These are phyloP conservation scores for Phytophthora uliginosa DNA, from an alignment of 352 stramenopile genomes.

Conservation along the genomic window DNA sequence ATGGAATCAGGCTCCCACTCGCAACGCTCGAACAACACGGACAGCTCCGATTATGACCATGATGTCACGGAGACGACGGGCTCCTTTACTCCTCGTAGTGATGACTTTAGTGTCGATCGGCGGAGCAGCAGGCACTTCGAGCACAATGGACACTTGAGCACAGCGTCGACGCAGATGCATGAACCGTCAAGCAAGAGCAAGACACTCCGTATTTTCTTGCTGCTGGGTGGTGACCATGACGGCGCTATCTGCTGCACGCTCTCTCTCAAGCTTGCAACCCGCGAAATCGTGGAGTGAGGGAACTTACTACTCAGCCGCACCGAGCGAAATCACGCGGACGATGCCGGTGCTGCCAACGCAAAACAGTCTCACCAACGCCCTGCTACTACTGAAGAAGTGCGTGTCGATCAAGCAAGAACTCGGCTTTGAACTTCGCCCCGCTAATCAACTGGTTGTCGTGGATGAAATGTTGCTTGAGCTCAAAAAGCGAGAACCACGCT, in stretches of 20 bases:
- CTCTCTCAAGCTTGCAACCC: conserved; percentile 27
- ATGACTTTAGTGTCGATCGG: background rate
- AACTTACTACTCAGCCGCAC: conserved; percentile 32
- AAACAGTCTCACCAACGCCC: conserved; percentile 19
- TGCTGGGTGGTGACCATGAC: conserved; percentile 51
- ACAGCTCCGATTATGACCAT: conserved; percentile 1
- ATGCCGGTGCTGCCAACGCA: conserved; percentile 33
- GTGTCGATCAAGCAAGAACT: conserved; percentile 19
- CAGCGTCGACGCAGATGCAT: conserved; percentile 5
- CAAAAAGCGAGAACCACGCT: conserved; percentile 20
- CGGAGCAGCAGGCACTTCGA: background rate
- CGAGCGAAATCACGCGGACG: conserved; percentile 20
- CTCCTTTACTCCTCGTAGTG: conserved; percentile 8
- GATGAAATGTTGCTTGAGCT: conserved; percentile 22
- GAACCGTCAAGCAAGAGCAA: conserved; percentile 8
- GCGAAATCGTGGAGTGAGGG: conserved; percentile 34
- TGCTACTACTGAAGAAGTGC: conserved; percentile 48
- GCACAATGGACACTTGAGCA: conserved; percentile 8
- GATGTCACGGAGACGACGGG: background rate
- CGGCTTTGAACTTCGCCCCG: conserved; percentile 34
- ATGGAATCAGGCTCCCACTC: conserved; percentile 2
- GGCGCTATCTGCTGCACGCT: conserved; percentile 43
- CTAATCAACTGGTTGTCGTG: conserved; percentile 22
- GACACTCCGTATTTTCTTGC: conserved; percentile 36
- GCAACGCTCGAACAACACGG: conserved; percentile 16